Evolutionary conservation across 2,329 filamentous ascomycete genomes (phyloP).

Genomic region (Aspergillaceae sp.): DNA sequence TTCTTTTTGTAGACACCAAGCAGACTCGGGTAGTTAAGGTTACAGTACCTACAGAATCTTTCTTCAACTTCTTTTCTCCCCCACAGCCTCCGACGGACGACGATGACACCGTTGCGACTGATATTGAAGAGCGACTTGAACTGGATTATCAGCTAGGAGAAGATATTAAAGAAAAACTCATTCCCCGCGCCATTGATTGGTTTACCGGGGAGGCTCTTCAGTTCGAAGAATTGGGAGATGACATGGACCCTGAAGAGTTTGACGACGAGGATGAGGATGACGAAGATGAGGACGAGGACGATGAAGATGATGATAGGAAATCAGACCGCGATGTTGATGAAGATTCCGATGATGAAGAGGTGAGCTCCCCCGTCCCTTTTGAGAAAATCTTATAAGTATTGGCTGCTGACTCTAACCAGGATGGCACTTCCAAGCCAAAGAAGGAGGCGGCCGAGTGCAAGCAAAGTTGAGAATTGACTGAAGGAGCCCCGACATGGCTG

Average conservation of each 20-base stretch:
- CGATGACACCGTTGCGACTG: constrained; percentile 61
- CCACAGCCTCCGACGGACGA: constrained; percentile 75
- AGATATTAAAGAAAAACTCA: constrained; percentile 99
- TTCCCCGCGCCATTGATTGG: constrained; percentile 97
- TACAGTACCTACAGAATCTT: constrained; percentile 95
- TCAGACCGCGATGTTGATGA: constrained; percentile 55
- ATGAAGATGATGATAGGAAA: constrained; percentile 77
- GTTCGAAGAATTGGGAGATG: constrained; percentile 87
- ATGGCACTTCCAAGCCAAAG: constrained; percentile 82
- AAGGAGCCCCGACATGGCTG: not conserved
- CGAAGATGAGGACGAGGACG: constrained; percentile 74
- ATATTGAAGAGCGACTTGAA: constrained; percentile 96
- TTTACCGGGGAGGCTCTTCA: constrained; percentile 97
- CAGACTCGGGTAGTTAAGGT: constrained; percentile 99
- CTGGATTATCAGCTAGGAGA: constrained; percentile 98
- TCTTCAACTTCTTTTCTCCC: constrained; percentile 98
- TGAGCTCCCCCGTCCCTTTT: constrained; percentile 14
- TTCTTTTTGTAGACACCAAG: constrained; percentile 67
- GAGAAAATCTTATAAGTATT: not conserved
- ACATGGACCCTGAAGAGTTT: constrained; percentile 71
- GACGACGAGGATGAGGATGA: constrained; percentile 92
- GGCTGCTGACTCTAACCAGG: constrained; percentile 44
- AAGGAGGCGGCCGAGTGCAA: constrained; percentile 94
- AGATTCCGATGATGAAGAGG: constrained; percentile 47
- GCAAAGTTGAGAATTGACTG: constrained; percentile 71